Base-by-base conservation (phyloP, 192 early-diverging fungal species). In the Coemansia sp. region DNA sequence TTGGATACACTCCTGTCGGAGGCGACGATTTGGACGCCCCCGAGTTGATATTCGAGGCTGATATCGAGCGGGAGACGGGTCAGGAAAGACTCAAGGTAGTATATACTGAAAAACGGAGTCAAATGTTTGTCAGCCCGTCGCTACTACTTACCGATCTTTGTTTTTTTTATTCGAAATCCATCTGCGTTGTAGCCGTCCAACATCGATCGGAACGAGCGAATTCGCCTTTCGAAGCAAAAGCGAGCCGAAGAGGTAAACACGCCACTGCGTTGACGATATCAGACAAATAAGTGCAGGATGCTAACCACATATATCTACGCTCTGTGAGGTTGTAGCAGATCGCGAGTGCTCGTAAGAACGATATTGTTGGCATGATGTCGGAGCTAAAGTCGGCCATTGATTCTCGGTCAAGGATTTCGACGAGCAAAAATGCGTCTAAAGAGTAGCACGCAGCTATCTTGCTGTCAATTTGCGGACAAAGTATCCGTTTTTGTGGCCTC, bases 371-470 rank as follows among this genome's bases (percentile, higher is more conserved):
- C 41, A 83, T 77, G 75, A 66, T 83, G 50, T 45, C 36, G 1
- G 80, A 83, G 60, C 71, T 83, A n/a, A 64, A 50, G 42, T 68
- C 72, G 2, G 75, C 80, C 10, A 77, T 83, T 39, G 69, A 60
- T 24, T 64, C 13, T 33, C 61, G 74, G 7, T 31, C 63, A 37
- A 76, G 19, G 35, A 17, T 36, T 13, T 50, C 44, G 51, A 10
- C 53, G 11, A 59, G 17, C 54, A 71, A 27, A 19, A 14, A 62
- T 16, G 39, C 24, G 36, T 21, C 50, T 6, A 59, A 33, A 36
- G 56, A 36, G 8, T 59, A 60, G 19, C 40, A 33, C 54, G 37
- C 35, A 11, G 44, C 40, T 39, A 24, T 10, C 51, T 34, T 21
- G 9, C 44, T 13, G 56, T 45, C 27, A 59, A 19, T 24, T 62